Percentiles rank a stretch among this genome's conserved stretches.
Evolutionary conservation across 305 asterid species (phyloP).

Genomic region (Andrographis paniculata): DNA sequence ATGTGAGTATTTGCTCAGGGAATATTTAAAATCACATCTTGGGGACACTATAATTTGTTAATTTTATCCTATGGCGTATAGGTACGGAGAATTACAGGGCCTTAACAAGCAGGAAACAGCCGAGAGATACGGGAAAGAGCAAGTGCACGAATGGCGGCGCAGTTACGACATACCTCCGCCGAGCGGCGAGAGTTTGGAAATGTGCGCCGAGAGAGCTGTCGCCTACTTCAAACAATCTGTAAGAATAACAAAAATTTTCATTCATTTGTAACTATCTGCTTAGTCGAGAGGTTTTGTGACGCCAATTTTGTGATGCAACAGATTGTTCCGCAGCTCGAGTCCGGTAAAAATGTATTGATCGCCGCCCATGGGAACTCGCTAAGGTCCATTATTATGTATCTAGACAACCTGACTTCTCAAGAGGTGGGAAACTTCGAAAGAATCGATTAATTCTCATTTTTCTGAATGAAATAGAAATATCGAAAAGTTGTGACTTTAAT

Average conservation of each 20-base stretch:
- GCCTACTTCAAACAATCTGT: conserved; percentile 79
- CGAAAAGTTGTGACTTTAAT: neutral
- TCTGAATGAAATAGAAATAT: neutral
- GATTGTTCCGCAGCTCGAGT: conserved; percentile 74
- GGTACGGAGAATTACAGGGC: conserved; percentile 98
- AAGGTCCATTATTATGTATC: conserved; percentile 94
- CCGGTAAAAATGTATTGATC: conserved; percentile 83
- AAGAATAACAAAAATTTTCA: conserved; percentile 17
- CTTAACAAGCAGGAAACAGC: conserved; percentile 97
- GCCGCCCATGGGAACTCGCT: conserved; percentile 97
- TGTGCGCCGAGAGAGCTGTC: conserved; percentile 99
- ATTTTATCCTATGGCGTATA: conserved; percentile 17
- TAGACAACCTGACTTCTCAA: conserved; percentile 88
- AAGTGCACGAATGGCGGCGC: conserved; percentile 96
- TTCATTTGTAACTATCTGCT: conserved; percentile 1
- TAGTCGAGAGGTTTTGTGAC: conserved; percentile 6
- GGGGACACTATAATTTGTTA: conserved; percentile 3
- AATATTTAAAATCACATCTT: conserved; percentile 9
- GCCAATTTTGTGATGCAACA: conserved; percentile 28
- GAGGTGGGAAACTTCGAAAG: conserved; percentile 43
- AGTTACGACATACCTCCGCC: conserved; percentile 96
- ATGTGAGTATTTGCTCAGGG: conserved; percentile 36
- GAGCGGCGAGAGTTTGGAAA: conserved; percentile 93
- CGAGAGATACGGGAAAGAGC: conserved; percentile 74
- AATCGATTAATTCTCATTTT: neutral